Percentiles rank a stretch among this genome's conserved stretches.
Evolutionary conservation across 2,329 filamentous ascomycete genomes (phyloP).

Genomic region (Colletotrichum musicola): DNA sequence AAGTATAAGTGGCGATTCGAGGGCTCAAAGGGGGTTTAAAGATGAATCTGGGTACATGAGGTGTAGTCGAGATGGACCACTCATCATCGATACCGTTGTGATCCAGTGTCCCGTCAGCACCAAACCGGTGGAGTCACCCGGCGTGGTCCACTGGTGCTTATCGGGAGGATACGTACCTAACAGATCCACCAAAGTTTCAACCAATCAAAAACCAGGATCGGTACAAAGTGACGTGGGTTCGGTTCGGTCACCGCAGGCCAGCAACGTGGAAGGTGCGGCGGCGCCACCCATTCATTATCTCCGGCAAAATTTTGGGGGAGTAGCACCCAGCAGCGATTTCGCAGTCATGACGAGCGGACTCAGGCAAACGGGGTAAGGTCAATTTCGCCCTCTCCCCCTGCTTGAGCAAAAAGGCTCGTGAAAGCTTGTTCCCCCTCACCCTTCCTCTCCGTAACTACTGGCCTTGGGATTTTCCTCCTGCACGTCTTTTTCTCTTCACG

Average conservation of each 20-base stretch:
- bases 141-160: conserved; percentile 33
- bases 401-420: conserved; percentile 24
- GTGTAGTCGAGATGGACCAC: conserved; percentile 34
- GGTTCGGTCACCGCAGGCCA: conserved; percentile 15
- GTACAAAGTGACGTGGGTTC: conserved; percentile 14
- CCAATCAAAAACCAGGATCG: conserved; percentile 19
- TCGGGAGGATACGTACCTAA: conserved; percentile 23
- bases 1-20: not conserved
- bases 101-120: conserved; percentile 18
- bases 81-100: conserved; percentile 36
- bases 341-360: conserved; percentile 37
- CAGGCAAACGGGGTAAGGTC: conserved; percentile 31
- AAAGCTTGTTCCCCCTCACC: conserved; percentile 31
- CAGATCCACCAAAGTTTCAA: not conserved
- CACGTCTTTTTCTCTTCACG: not conserved
- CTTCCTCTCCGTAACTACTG: not conserved
- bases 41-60: conserved; percentile 4
- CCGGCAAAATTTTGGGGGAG: conserved; percentile 38
- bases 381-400: conserved; percentile 25
- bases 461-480: not conserved
- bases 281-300: conserved; percentile 40
- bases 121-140: conserved; percentile 34
- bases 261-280: conserved; percentile 14
- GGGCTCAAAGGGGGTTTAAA: not conserved
- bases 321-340: conserved; percentile 30